phyloP scores from a whole-genome alignment of 139 green algal genomes.

The Eudorina sp. region DNA sequence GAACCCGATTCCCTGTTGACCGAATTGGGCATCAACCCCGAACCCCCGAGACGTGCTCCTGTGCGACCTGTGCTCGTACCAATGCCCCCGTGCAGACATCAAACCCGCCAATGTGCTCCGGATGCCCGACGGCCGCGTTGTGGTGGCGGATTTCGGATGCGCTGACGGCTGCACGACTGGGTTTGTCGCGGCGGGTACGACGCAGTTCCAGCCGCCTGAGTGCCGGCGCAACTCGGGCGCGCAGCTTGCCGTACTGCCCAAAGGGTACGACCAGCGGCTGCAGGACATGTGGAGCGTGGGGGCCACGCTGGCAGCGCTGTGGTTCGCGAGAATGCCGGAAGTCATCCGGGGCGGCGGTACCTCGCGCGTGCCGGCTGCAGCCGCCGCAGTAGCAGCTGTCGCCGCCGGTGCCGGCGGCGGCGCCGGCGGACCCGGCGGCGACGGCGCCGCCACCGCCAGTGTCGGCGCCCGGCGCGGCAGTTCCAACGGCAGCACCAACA shows the following conservation, averaged over 20 bases:
- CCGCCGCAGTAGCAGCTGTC: neutral
- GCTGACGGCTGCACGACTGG: conserved; percentile 12
- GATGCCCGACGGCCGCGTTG: conserved; percentile 28
- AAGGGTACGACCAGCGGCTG: conserved; percentile 41
- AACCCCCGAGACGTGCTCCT: no score
- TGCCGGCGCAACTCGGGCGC: conserved; percentile 2
- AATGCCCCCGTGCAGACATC: conserved; percentile 7
- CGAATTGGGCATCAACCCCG: no score
- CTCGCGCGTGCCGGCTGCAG: neutral
- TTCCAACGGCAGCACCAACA: neutral
- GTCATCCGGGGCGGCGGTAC: neutral
- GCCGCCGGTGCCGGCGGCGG: neutral
- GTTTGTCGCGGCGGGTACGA: conserved; percentile 28
- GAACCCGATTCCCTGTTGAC: no score
- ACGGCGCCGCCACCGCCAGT: neutral
- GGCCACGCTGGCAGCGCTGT: conserved; percentile 12
- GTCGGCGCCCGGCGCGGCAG: neutral
- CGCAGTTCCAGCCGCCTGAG: conserved; percentile 38
- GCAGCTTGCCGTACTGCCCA: conserved; percentile 33
- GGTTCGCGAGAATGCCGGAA: neutral
- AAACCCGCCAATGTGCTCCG: conserved; percentile 43
- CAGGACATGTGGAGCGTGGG: conserved; percentile 46
- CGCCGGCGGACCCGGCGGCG: neutral
- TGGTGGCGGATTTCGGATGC: conserved; percentile 31
- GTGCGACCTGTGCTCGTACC: no score